Conservation (phyloP, 257 asterid species). For the Salvia splendens region DNA sequence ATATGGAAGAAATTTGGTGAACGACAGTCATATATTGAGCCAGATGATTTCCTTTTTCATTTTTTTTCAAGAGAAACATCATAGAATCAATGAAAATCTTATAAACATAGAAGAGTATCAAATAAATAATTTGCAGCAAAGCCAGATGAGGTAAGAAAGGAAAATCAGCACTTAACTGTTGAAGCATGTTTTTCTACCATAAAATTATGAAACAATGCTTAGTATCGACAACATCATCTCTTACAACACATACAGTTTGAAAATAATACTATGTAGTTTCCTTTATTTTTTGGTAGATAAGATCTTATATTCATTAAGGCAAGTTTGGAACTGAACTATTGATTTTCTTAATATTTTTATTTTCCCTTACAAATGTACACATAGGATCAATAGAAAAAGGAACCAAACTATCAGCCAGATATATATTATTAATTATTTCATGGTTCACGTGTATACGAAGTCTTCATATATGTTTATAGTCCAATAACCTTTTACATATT, state of each 20-base stretch:
- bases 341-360: not conserved
- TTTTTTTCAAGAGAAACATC: too few relatives aligned
- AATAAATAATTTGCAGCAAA: too few relatives aligned
- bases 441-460: slow-evolving; percentile 8
- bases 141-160: too few relatives aligned
- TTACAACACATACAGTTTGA: not conserved
- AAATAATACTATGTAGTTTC: not conserved
- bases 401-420: not conserved
- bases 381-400: not conserved
- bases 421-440: not conserved
- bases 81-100: too few relatives aligned
- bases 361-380: not conserved
- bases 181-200: too few relatives aligned
- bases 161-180: too few relatives aligned
- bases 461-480: not conserved
- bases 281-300: not conserved
- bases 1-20: too few relatives aligned
- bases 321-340: not conserved
- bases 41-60: too few relatives aligned
- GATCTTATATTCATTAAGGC: not conserved
- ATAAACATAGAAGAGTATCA: too few relatives aligned
- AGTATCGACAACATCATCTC: not conserved
- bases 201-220: not conserved
- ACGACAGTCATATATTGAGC: too few relatives aligned
- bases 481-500: slow-evolving; percentile 20